phyloP scores from a whole-genome alignment of 2,329 filamentous ascomycete genomes.

The Aspergillus sclerotialis region DNA sequence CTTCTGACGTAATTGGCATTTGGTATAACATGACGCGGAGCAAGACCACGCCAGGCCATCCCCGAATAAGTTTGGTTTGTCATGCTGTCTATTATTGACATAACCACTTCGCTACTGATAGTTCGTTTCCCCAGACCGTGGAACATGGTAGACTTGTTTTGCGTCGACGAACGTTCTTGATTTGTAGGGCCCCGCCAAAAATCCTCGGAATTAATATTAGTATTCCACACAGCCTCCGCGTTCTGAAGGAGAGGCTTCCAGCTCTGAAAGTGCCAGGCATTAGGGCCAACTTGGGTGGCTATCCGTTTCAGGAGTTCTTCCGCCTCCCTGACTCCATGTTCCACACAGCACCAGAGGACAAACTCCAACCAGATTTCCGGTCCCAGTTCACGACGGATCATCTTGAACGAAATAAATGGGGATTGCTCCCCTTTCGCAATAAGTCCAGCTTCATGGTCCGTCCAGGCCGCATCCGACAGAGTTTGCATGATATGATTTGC shows the following conservation, averaged over 20 bases:
- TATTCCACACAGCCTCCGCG: conserved; percentile 22
- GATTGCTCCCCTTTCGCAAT: conserved; percentile 31
- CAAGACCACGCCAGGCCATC: conserved; percentile 24
- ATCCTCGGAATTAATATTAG: conserved; percentile 28
- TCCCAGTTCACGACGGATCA: conserved; percentile 37
- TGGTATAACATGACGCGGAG: conserved; percentile 23
- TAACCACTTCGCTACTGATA: conserved; percentile 53
- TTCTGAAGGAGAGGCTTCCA: conserved; percentile 28
- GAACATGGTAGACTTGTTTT: conserved; percentile 20
- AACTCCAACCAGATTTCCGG: conserved; percentile 45
- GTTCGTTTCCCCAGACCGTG: conserved; percentile 39
- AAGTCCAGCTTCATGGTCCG: conserved; percentile 32
- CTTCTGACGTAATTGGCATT: conserved; percentile 11
- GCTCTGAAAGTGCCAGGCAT: conserved; percentile 35
- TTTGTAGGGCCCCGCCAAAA: conserved; percentile 31
- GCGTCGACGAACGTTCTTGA: no score
- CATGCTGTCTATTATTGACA: conserved; percentile 48
- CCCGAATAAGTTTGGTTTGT: conserved; percentile 40
- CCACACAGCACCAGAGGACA: conserved; percentile 45
- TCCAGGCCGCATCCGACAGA: conserved; percentile 41
- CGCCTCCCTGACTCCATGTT: conserved; percentile 38
- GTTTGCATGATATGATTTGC: conserved; percentile 40
- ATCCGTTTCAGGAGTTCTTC: conserved; percentile 32
- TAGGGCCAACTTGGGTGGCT: conserved; percentile 15
- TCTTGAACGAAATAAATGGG: conserved; percentile 33